Percentiles rank a stretch among this genome's conserved stretches.
These are phyloP conservation scores for Entoloma clypeatum DNA, from an alignment of 1,284 basidiomycete genomes.

Conservation along the genomic window DNA sequence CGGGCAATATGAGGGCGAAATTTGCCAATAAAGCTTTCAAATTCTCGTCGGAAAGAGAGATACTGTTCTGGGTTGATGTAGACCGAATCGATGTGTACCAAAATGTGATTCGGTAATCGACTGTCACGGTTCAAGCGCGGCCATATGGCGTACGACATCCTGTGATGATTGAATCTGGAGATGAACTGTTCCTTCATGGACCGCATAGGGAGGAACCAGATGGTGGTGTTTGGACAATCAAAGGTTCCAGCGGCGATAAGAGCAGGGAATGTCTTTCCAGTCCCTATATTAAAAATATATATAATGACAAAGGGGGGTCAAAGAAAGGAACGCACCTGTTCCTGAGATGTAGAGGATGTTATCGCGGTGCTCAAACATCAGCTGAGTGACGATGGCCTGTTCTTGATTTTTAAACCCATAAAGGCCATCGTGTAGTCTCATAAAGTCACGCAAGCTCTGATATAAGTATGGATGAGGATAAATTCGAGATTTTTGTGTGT, in stretches of 20 bases:
- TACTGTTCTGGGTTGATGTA: slow-evolving; percentile 6
- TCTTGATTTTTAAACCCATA: slow-evolving; percentile 1
- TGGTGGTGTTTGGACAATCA: slow-evolving; percentile 5
- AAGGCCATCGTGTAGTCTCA: background rate
- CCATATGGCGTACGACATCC: slow-evolving; percentile 2
- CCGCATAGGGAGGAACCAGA: slow-evolving; percentile 12
- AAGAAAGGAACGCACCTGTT: slow-evolving; percentile 2
- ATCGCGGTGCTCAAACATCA: background rate
- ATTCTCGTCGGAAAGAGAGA: slow-evolving; percentile 1
- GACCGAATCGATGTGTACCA: background rate
- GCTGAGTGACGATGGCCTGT: background rate
- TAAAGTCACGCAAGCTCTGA: background rate
- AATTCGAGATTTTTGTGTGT: background rate
- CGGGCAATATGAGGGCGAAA: slow-evolving; percentile 8
- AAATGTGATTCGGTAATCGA: background rate
- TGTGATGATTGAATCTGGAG: background rate
- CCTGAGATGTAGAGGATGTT: slow-evolving; percentile 8
- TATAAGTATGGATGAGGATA: slow-evolving; percentile 2
- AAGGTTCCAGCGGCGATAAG: slow-evolving; percentile 7
- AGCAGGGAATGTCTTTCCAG: slow-evolving; percentile 13
- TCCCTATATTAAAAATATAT: slow-evolving; percentile 7
- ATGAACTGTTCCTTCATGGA: slow-evolving; percentile 16
- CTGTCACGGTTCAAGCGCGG: too few species aligned
- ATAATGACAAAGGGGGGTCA: background rate
- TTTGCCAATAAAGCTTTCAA: slow-evolving; percentile 1